Evolutionary conservation across 2,329 filamentous ascomycete genomes (phyloP).

Genomic region (Paecilomyces niveus): DNA sequence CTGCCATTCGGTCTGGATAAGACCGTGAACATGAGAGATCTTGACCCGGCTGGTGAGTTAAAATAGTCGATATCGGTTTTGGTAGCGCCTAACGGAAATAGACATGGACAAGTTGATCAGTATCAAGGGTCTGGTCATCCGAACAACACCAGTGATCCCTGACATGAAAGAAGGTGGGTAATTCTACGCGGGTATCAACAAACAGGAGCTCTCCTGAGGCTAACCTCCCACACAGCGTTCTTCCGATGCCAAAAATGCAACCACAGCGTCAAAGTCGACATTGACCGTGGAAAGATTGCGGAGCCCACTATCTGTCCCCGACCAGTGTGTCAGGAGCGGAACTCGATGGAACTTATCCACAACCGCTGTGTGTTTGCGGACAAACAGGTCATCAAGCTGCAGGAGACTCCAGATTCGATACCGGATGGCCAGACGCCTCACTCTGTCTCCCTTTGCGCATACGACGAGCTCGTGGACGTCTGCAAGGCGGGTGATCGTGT

Average conservation of each 20-base stretch:
- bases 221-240: slow-evolving; percentile 54
- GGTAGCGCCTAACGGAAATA: slow-evolving; percentile 24
- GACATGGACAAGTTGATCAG: slow-evolving; percentile 95
- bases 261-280: slow-evolving; percentile 80
- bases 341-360: slow-evolving; percentile 97
- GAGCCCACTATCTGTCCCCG: slow-evolving; percentile 89
- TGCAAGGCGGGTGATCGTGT: slow-evolving; percentile 97
- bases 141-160: slow-evolving; percentile 90
- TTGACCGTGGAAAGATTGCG: slow-evolving; percentile 92
- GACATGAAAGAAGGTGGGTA: slow-evolving; percentile 84
- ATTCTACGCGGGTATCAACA: background rate
- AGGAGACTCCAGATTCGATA: slow-evolving; percentile 92
- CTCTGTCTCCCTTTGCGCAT: slow-evolving; percentile 90
- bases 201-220: slow-evolving; percentile 7
- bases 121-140: slow-evolving; percentile 92
- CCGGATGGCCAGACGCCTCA: slow-evolving; percentile 96
- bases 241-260: slow-evolving; percentile 94
- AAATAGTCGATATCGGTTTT: background rate
- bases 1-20: slow-evolving; percentile 83
- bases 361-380: slow-evolving; percentile 92
- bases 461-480: slow-evolving; percentile 93
- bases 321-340: slow-evolving; percentile 70
- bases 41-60: slow-evolving; percentile 68
- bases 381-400: slow-evolving; percentile 97
- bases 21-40: slow-evolving; percentile 82